Evolutionary conservation across 139 green algal genomes (phyloP), one percentile per base, ranked within the genome.

Genomic region (Chlamydomonas eustigma): DNA sequence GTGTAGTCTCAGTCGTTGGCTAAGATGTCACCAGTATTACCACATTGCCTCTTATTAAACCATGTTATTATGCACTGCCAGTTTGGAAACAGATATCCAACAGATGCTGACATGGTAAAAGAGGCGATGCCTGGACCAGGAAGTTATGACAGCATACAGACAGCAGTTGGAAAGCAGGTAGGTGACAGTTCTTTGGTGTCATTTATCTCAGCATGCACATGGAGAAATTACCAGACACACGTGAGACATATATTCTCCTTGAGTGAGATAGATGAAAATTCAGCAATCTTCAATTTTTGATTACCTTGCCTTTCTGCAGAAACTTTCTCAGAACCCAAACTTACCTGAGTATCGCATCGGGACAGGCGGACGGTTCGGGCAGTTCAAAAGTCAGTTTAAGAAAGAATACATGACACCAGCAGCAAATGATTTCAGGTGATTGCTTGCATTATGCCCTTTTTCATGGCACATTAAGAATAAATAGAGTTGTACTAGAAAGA

Each of bases 141-240:
- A 25, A 31, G 12, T 28, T 68, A 68, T 28, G 52, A 68, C 4
- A 22, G 34, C 22, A 31, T 31, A 8, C 12, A 68, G 52, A 37
- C 52, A 58, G 44, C 44, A 68, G 52, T 68, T 25, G 52, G 52
- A 22, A 68, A 68, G 52, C 52, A 68, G 52, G 52, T 68, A 28
- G 12, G 44, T 28, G 12, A 58, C 44, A 18, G 44, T 58, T 12
- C 44, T 18, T 28, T 58, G 44, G 18, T 58, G 44, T 18, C 44
- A 18, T 58, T 12, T 18, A 12, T 18, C 44, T 18, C 44, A n/a
- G n/a, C n/a, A n/a, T n/a, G n/a, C n/a, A n/a, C n/a, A n/a, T n/a
- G n/a, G n/a, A n/a, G n/a, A n/a, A n/a, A n/a, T n/a, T n/a, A n/a
- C n/a, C n/a, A n/a, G n/a, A n/a, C n/a, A n/a, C n/a, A n/a, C n/a